Evolutionary conservation across 1,284 basidiomycete species (phyloP).

Genomic region (Malassezia nana): DNA sequence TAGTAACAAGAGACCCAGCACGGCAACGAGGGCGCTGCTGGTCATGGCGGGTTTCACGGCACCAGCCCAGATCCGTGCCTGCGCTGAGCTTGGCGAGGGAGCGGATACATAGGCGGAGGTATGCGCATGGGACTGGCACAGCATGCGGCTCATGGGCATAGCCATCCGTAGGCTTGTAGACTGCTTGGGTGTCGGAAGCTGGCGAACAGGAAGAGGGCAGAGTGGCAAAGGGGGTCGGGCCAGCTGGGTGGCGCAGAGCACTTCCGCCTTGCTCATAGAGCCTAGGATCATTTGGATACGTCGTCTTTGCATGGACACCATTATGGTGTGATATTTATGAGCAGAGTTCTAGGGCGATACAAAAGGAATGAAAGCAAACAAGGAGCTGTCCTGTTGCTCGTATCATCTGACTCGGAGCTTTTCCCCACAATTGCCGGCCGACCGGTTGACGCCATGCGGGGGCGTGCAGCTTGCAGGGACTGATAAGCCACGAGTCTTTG

Average conservation of each 20-base stretch:
- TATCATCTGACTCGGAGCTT: neutral
- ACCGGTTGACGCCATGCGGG: neutral
- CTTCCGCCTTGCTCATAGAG: neutral
- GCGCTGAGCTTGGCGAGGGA: neutral
- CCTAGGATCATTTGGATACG: slow-evolving; percentile 2
- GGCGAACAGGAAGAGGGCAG: slow-evolving; percentile 6
- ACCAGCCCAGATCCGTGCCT: neutral
- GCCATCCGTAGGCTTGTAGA: neutral
- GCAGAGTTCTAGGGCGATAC: neutral
- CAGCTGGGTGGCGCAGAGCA: neutral
- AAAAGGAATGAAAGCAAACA: neutral
- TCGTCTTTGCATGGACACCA: slow-evolving; percentile 1
- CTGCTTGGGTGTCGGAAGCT: slow-evolving; percentile 7
- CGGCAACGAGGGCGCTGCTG: neutral
- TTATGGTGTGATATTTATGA: neutral
- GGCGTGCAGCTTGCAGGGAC: neutral
- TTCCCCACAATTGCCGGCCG: neutral
- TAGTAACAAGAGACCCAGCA: neutral
- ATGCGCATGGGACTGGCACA: neutral
- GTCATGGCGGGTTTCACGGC: neutral
- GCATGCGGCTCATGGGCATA: neutral
- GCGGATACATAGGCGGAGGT: neutral
- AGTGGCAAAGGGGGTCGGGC: neutral
- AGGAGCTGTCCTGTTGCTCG: neutral
- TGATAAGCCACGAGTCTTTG: neutral